Evolutionary conservation across 768 basidiomycete genomes (phyloP).

Genomic region (Rubroboletus satanas): DNA sequence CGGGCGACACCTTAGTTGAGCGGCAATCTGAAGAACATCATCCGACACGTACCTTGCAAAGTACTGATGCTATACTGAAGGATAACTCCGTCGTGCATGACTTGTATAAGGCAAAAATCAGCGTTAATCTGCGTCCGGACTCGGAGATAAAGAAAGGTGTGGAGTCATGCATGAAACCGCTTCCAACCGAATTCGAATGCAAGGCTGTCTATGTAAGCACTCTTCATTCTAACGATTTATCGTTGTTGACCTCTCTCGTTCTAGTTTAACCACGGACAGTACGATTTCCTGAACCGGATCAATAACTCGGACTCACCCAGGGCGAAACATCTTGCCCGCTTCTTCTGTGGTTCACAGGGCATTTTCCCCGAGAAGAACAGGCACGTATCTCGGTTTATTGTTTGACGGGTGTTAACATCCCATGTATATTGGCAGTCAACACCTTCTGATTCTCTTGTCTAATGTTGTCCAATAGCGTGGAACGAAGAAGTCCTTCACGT

Average conservation of each 20-base stretch:
- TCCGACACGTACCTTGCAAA: not conserved
- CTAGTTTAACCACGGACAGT: conserved; percentile 5
- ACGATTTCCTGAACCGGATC: not conserved
- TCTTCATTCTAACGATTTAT: not conserved
- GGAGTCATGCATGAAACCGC: conserved; percentile 4
- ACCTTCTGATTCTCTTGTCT: not conserved
- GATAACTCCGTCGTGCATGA: conserved; percentile 8
- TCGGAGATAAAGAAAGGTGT: conserved; percentile 11
- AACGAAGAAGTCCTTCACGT: conserved; percentile 83
- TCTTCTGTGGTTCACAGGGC: conserved; percentile 1
- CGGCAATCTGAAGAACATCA: not conserved
- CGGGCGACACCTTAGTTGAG: not conserved
- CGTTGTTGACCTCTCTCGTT: not conserved
- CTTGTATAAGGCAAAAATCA: conserved; percentile 7
- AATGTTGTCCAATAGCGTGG: conserved; percentile 53
- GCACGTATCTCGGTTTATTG: not conserved
- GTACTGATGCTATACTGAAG: not conserved
- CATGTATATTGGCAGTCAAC: conserved; percentile 15
- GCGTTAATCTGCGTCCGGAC: not conserved
- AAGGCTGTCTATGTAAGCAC: conserved; percentile 7
- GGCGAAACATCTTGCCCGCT: not conserved
- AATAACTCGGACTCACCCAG: not conserved
- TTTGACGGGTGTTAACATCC: not conserved
- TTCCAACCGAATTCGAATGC: conserved; percentile 6
- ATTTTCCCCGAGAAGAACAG: conserved; percentile 6